Base-by-base conservation (phyloP, 768 basidiomycete species). In the Russula virescens region DNA sequence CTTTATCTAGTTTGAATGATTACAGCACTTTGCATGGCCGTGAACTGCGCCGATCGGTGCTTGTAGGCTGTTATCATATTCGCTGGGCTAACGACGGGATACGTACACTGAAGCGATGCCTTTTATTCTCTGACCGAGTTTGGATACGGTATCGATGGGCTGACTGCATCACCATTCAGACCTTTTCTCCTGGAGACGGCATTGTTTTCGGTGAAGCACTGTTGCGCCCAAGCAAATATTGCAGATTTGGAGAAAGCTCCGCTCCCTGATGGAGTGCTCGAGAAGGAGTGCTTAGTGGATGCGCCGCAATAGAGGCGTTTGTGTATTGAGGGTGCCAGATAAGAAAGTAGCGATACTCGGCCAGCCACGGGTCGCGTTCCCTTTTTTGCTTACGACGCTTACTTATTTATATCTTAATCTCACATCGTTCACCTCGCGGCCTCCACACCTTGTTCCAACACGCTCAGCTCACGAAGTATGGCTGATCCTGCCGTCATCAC, bases 251-350 rank as follows among this genome's bases (percentile, higher is more conserved):
- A 76, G 66, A 81, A 82, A 69, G 83, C 83, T 0, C 81, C 82
- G 0, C 74, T n/a, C 85, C 80, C 82, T 3, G 75, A 81, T 43
- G 81, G 79, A 31, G 76, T 86, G 79, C 78, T 19, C 70, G 84
- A 11, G 79, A 85, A 81, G 82, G 2, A 5, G 11, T 40, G 13
- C 11, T 10, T 11, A 13, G 3, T 19, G 13, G 42, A 43, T 43
- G 18, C 42, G 18, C 16, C 18, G 38, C 10, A 38, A 6, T 38
- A 11, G 38, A 5, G 10, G 34, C 40, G 13, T 9, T n/a, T n/a
- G 42, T 43, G 13, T 19, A 43, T 11, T 38, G 38, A 11, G 38
- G 38, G 3, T 43, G 18, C 31, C 31, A 31, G 31, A 31, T 31
- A 31, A 31, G 31, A 31, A 8, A 31, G 31, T 8, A 31, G 31